A percentile compares a stretch with the other conserved stretches of the same genome.
Conservation (phyloP, 331 rosid genomes). For the Acacia concinna region DNA sequence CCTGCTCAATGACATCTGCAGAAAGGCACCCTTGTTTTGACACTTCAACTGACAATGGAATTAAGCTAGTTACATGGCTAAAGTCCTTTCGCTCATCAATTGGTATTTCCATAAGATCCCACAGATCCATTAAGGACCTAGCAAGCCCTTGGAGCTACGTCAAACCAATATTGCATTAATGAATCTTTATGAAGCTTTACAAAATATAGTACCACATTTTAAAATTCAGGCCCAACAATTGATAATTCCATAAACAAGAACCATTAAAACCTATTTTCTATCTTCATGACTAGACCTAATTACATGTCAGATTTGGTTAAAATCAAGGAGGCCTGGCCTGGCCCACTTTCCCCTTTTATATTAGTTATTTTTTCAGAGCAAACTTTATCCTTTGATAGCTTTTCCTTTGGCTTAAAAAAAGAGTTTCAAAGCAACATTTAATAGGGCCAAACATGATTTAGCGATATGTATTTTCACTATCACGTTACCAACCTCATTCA, state of each 20-base stretch:
- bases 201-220: slow-evolving; percentile 1
- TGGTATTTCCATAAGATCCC: slow-evolving; percentile 85
- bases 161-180: slow-evolving; percentile 25
- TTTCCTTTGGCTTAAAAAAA: background rate
- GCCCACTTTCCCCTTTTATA: background rate
- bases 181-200: slow-evolving; percentile 5
- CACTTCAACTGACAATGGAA: slow-evolving; percentile 65
- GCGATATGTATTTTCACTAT: background rate
- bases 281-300: background rate
- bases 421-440: background rate
- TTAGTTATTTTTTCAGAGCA: background rate
- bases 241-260: background rate
- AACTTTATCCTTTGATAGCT: background rate
- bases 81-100: slow-evolving; percentile 57
- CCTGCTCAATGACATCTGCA: slow-evolving; percentile 71
- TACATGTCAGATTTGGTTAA: background rate
- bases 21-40: slow-evolving; percentile 70
- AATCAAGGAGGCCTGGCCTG: background rate
- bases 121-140: slow-evolving; percentile 52
- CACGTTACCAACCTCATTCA: background rate
- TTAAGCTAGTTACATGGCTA: slow-evolving; percentile 56
- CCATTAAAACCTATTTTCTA: background rate
- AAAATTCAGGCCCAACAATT: slow-evolving; percentile 10
- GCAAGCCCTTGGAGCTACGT: slow-evolving; percentile 67
- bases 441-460: background rate